Evolutionary conservation across 2,329 filamentous ascomycete genomes (phyloP).

Genomic region (Hypomyces perniciosus): DNA sequence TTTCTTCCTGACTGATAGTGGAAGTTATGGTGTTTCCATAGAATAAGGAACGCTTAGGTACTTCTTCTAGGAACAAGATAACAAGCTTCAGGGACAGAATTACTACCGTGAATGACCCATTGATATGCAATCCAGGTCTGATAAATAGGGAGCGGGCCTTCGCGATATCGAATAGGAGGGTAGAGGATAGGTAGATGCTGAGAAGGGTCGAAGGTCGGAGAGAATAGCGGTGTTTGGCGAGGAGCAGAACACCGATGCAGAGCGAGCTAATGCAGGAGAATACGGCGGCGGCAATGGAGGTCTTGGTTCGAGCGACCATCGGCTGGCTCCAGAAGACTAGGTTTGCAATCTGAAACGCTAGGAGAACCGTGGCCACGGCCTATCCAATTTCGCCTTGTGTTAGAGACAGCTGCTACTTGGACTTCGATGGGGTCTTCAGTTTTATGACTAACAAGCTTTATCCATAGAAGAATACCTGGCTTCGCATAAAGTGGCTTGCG

Average conservation of each 20-base stretch:
- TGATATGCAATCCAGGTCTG: slow-evolving; percentile 13
- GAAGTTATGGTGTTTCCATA: background rate
- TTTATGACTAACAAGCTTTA: slow-evolving; percentile 16
- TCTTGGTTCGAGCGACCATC: slow-evolving; percentile 12
- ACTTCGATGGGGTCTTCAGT: background rate
- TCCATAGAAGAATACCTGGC: slow-evolving; percentile 12
- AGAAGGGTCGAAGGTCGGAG: slow-evolving; percentile 36
- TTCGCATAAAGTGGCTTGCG: slow-evolving; percentile 7
- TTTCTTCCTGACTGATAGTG: slow-evolving; percentile 11
- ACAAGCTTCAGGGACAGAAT: slow-evolving; percentile 26
- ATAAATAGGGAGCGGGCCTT: slow-evolving; percentile 27
- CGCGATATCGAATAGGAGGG: slow-evolving; percentile 34
- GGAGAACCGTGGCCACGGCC: slow-evolving; percentile 18
- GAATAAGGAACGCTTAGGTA: slow-evolving; percentile 8
- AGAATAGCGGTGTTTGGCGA: slow-evolving; percentile 28
- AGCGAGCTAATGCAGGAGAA: slow-evolving; percentile 24
- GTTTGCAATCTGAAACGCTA: slow-evolving; percentile 23
- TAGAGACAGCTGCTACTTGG: background rate
- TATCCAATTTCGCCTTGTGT: slow-evolving; percentile 4
- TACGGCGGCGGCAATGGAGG: slow-evolving; percentile 21
- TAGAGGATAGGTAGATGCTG: slow-evolving; percentile 33
- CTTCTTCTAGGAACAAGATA: slow-evolving; percentile 33
- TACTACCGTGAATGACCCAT: slow-evolving; percentile 25
- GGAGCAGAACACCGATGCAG: slow-evolving; percentile 22
- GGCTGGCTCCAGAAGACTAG: slow-evolving; percentile 16